Base-by-base conservation (phyloP, 306 rosid genomes). In the Acacia crassicarpa region DNA sequence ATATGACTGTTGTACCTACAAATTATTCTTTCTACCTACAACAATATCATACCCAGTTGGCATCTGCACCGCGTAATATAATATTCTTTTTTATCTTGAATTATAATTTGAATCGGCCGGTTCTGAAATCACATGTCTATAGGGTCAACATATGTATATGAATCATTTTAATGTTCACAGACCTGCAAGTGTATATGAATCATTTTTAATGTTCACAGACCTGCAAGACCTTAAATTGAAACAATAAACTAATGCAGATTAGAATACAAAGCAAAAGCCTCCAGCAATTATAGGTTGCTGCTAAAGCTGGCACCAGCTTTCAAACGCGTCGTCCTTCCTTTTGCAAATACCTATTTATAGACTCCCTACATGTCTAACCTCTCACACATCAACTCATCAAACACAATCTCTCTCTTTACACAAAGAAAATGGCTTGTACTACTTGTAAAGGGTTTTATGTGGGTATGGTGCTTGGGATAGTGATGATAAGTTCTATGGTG, bases 371-470 rank as follows among this genome's bases (percentile, higher is more conserved):
- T 4, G 0, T 27, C 35, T 61, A 61, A 25, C 90, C 73, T 79
- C 83, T 43, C 61, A 72, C 85, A 80, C 71, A 78, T 79, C 88
- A 85, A 17, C 27, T 58, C 80, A 81, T 80, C 6, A 76, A 71
- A 20, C 12, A 53, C 23, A 54, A 54, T 20, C 81, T 1, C 66
- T 59, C 63, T 19, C 27, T 19, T 4, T 3, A 51, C n/a, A 16
- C 6, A 22, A n/a, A n/a, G 63, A 63, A 30, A 6, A 63, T 63
- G 69, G 69, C n/a, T 25, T 6, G 77, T 44, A 23, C 72, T 54
- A 27, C 72, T 53, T 41, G 67, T 43, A 85, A 67, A 80, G 83
- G 83, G 67, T 82, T 81, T 40, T 41, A 72, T 43, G 48, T 74
- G 79, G 22, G 44, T 20, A 74, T 82, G 75, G 62, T 89, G 65